Evolutionary conservation across 1,284 basidiomycete species (phyloP), one percentile per base, ranked within the genome.

Genomic region (Moesziomyces sp.): DNA sequence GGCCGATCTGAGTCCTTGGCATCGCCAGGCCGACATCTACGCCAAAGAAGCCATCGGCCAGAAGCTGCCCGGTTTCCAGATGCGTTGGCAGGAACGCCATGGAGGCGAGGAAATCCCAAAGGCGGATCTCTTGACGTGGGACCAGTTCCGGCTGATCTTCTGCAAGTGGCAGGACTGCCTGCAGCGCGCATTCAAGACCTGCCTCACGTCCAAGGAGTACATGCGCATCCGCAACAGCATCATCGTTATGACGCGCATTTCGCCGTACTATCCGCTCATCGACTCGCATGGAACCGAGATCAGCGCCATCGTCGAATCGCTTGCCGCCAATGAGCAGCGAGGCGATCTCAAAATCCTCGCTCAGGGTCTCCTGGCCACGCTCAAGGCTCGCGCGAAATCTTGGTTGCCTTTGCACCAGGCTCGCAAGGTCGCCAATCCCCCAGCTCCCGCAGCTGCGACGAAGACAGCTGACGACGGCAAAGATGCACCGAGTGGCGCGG

Each of bases 131-230:
- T 85, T 94, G 47, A 86, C 87, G 3, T 93, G 92, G 91, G 81
- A 86, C 10, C 88, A 88, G 19, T 93, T 92, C 86, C 89, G 90
- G 73, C 87, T 87, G 61, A 87, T 94, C 50, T 85, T 92, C 51
- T 88, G 89, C 58, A 95, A 94, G 84, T 94, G 92, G 90, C 92
- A 95, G 83, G 87, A 88, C 59, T 91, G 91, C 76, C 83, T 96
- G 21, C 86, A 66, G 52, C 77, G 57, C 5, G 75, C 77, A 3
- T 82, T 83, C 55, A 50, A 58, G 43, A 54, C 57, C 33, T 83
- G 82, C 58, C 66, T 83, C 9, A 48, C 59, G 11, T 76, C 74
- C 24, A 58, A 50, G 21, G 82, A 83, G 63, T 83, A 83, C 70
- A 83, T 83, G 80, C 70, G 81, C 14, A 78, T 79, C 23, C 72